A percentile compares a stretch with the other conserved stretches of the same genome.
phyloP scores from a whole-genome alignment of 2,329 filamentous ascomycete genomes.

The Cytospora piceicola region DNA sequence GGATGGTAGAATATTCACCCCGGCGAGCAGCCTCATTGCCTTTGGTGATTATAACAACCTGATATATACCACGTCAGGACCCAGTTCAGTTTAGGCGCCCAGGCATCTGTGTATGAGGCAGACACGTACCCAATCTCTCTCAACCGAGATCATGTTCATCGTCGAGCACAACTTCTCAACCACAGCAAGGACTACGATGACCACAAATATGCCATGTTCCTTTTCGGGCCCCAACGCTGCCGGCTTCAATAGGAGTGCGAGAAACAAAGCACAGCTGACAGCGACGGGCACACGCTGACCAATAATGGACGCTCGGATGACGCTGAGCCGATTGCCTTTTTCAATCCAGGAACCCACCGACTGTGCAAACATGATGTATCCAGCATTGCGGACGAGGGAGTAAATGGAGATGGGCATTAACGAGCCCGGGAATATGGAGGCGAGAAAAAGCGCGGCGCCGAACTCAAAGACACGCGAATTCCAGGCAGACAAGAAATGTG shows the following conservation, averaged over 20 bases:
- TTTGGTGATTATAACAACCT: constrained; percentile 54
- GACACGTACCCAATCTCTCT: constrained; percentile 67
- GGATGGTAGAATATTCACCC: constrained; percentile 19
- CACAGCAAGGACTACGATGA: constrained; percentile 60
- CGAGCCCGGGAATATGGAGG: constrained; percentile 59
- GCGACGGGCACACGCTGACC: constrained; percentile 50
- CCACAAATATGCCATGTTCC: constrained; percentile 39
- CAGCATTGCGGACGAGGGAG: constrained; percentile 61
- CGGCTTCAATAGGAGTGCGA: constrained; percentile 37
- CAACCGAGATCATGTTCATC: constrained; percentile 69
- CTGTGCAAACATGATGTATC: constrained; percentile 63
- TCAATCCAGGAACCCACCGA: constrained; percentile 65
- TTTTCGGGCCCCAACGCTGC: constrained; percentile 38
- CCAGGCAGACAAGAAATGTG: constrained; percentile 66
- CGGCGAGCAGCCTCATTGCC: constrained; percentile 39
- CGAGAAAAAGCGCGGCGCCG: constrained; percentile 62
- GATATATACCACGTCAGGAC: constrained; percentile 31
- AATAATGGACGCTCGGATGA: constrained; percentile 56
- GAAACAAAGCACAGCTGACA: constrained; percentile 52
- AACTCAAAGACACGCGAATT: constrained; percentile 69
- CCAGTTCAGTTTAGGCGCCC: background rate
- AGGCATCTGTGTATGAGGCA: no score
- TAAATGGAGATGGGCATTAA: constrained; percentile 72
- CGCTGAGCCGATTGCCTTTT: constrained; percentile 50
- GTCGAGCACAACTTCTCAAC: constrained; percentile 67